phyloP scores from a whole-genome alignment of 345 rosid species.

The Theobroma cacao region DNA sequence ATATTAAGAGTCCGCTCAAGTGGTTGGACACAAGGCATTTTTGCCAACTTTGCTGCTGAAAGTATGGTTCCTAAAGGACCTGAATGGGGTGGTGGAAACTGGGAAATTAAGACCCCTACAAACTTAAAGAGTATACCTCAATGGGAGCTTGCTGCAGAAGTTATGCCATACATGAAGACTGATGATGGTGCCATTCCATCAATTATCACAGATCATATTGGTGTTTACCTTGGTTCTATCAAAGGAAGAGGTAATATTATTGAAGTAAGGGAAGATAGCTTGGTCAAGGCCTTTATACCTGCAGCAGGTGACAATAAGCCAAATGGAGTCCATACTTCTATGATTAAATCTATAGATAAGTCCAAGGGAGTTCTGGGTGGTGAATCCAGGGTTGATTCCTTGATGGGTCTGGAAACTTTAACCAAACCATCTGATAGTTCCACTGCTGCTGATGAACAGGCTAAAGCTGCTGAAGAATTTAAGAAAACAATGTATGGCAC shows the following conservation, averaged over 20 bases:
- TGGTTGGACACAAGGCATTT: conserved; percentile 99
- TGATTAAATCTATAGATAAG: conserved; percentile 44
- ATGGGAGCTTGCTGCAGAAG: conserved; percentile 97
- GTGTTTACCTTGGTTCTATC: conserved; percentile 89
- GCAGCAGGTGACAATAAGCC: conserved; percentile 41
- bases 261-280: conserved; percentile 79
- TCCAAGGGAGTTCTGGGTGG: conserved; percentile 47
- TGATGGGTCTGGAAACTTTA: conserved; percentile 85
- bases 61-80: conserved; percentile 98
- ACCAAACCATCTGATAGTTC: conserved; percentile 39
- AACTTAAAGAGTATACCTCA: conserved; percentile 80
- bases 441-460: conserved; percentile 73
- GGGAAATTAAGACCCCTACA: conserved; percentile 95
- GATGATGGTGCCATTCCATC: conserved; percentile 95
- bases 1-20: conserved; percentile 89
- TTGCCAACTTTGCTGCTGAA: conserved; percentile 99
- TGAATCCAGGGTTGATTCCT: conserved; percentile 45
- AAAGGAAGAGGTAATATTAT: conserved; percentile 92
- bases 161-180: conserved; percentile 96
- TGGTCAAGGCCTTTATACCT: conserved; percentile 64
- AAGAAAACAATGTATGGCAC: conserved; percentile 88
- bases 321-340: conserved; percentile 38
- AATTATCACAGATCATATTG: conserved; percentile 79
- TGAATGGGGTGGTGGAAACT: conserved; percentile 99
- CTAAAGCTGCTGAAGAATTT: conserved; percentile 96